phyloP scores from a whole-genome alignment of 495 filamentous ascomycete species.

The Podospora didyma region DNA sequence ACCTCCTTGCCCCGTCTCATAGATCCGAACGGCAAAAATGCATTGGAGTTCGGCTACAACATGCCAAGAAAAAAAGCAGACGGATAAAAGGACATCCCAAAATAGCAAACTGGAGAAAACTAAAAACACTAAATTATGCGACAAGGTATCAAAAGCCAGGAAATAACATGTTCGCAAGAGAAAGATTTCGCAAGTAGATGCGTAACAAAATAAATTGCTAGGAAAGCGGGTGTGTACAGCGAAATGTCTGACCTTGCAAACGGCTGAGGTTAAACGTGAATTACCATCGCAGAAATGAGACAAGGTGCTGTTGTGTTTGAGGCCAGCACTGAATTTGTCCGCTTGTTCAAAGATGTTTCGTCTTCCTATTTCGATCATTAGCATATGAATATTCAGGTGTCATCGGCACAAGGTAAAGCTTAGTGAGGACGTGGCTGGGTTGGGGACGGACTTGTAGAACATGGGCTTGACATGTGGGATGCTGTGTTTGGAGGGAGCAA shows the following conservation, averaged over 20 bases:
- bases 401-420: not conserved
- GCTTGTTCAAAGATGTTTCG: not conserved
- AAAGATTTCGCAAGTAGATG: conserved; percentile 2
- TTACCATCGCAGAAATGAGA: not conserved
- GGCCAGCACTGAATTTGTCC: too few species aligned
- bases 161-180: conserved; percentile 1
- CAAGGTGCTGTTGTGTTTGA: not conserved
- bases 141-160: conserved; percentile 32
- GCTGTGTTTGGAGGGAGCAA: conserved; percentile 4
- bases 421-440: not conserved
- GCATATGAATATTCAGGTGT: conserved; percentile 18
- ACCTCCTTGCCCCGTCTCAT: conserved; percentile 13
- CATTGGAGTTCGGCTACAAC: not conserved
- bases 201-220: too few species aligned
- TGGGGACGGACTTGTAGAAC: conserved; percentile 12
- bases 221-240: not conserved
- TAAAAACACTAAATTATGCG: conserved; percentile 8
- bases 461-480: conserved; percentile 8
- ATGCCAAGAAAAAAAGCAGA: conserved; percentile 8
- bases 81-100: conserved; percentile 6
- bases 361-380: conserved; percentile 6
- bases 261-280: not conserved
- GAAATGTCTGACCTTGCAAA: too few species aligned
- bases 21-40: conserved; percentile 14
- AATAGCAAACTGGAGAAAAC: not conserved